These are phyloP conservation scores for Draba incana DNA, from an alignment of 345 rosid species.

Conservation along the genomic window DNA sequence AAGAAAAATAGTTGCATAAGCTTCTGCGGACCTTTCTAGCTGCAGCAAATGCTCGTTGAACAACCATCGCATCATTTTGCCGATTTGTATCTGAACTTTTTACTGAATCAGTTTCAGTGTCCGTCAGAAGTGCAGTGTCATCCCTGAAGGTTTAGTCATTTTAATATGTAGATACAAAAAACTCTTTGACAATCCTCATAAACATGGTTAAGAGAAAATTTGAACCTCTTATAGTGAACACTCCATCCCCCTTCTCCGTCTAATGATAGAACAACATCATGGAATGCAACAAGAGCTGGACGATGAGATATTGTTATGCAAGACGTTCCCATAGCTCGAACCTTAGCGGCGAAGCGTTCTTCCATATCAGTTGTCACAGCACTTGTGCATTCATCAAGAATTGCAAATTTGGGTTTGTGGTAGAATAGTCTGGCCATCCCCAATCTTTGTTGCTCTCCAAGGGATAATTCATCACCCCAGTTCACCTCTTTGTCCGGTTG, in stretches of 20 bases:
- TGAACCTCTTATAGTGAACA: constrained; percentile 82
- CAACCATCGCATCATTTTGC: constrained; percentile 83
- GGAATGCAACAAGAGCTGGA: constrained; percentile 97
- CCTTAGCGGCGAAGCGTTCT: constrained; percentile 95
- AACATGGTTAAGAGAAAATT: constrained; percentile 20
- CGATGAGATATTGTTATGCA: constrained; percentile 99
- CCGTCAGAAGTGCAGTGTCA: constrained; percentile 53
- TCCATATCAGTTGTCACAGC: constrained; percentile 99
- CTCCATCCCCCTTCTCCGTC: constrained; percentile 98
- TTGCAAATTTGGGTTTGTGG: constrained; percentile 99
- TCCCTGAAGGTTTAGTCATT: constrained; percentile 58
- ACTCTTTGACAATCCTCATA: constrained; percentile 18
- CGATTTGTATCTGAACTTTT: constrained; percentile 63
- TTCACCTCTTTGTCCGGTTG: constrained; percentile 86
- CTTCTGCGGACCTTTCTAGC: constrained; percentile 56
- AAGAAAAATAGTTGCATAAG: constrained; percentile 1
- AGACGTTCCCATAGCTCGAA: constrained; percentile 98
- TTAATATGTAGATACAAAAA: constrained; percentile 21
- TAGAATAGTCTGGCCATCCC: constrained; percentile 99
- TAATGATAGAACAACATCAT: constrained; percentile 90
- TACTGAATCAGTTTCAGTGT: constrained; percentile 48
- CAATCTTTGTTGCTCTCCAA: constrained; percentile 98
- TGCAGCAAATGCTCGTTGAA: constrained; percentile 84
- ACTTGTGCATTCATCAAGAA: constrained; percentile 99
- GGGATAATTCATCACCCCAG: constrained; percentile 97